These are phyloP conservation scores for Lepiota venenata DNA, from an alignment of 768 basidiomycete genomes.

Conservation along the genomic window DNA sequence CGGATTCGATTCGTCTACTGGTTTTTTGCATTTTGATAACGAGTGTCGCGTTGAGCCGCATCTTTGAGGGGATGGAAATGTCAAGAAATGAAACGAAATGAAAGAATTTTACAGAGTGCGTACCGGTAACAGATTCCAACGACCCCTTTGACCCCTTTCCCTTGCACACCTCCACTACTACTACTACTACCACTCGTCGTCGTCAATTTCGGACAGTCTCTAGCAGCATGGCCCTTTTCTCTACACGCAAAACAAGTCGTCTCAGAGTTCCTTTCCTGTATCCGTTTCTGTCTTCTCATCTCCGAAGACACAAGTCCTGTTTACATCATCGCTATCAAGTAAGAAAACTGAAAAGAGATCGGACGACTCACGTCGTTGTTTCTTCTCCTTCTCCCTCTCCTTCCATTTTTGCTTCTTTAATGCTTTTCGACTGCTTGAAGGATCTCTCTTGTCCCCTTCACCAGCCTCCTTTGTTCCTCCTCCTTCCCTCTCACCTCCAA, in stretches of 20 bases:
- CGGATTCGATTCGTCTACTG: slow-evolving; percentile 56
- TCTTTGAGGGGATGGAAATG: slow-evolving; percentile 37
- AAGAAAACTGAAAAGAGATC: slow-evolving; percentile 16
- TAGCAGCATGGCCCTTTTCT: slow-evolving; percentile 77
- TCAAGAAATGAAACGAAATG: not conserved
- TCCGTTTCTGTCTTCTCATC: slow-evolving; percentile 60
- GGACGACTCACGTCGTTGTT: slow-evolving; percentile 25
- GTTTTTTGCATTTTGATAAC: slow-evolving; percentile 73
- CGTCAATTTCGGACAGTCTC: slow-evolving; percentile 63
- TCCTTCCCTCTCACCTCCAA: slow-evolving; percentile 4
- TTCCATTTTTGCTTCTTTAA: slow-evolving; percentile 29
- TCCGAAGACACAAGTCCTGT: slow-evolving; percentile 34
- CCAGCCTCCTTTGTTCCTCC: not conserved
- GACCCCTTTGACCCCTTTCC: slow-evolving; percentile 18
- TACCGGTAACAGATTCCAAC: slow-evolving; percentile 75
- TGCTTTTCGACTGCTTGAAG: slow-evolving; percentile 12
- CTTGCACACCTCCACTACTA: slow-evolving; percentile 11
- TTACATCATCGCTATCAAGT: not conserved
- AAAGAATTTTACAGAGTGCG: too few species aligned
- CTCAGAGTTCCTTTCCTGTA: slow-evolving; percentile 46
- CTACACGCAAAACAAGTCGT: slow-evolving; percentile 89
- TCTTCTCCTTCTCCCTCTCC: slow-evolving; percentile 26
- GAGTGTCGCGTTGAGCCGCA: slow-evolving; percentile 81
- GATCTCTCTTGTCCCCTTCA: not conserved
- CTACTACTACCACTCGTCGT: too few species aligned